Evolutionary conservation across 164 flowering plant genomes (phyloP), one percentile per base, ranked within the genome.

Genomic region (Piper betle): DNA sequence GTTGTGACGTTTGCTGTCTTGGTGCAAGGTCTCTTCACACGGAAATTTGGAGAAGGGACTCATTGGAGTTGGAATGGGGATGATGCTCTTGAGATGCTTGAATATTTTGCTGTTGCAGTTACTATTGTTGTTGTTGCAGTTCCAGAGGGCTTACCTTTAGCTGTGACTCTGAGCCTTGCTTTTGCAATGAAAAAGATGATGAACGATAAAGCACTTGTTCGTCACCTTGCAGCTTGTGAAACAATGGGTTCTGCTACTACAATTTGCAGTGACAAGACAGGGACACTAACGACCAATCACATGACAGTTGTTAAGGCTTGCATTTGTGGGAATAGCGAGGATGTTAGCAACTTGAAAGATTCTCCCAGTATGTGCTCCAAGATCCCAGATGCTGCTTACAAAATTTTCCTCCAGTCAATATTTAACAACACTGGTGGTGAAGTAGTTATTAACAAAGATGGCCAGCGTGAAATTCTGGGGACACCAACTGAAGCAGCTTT

Each of bases 151-250:
- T 72, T 88, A 37, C 96, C 96, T 50, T 78, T 85, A 70, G 94
- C 96, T 61, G 96, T 88, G 66, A 88, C 96, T 48, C 57, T 91
- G 71, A 88, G 96, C 72, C 96, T 91, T 77, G 92, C 95, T 52
- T 88, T 88, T 79, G 98, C 95, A 68, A 88, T 88, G 98, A 88
- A 88, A 72, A 86, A 85, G 75, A 91, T 91, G 97, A 88, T 91
- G 94, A 88, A 85, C 52, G 89, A 88, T 60, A 86, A 78, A 74
- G 97, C 94, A 55, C 87, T 91, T 40, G 96, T 91, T 52, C 85
- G 96, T 66, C 78, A 86, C 68, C 77, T 91, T 62, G 96, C 94
- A 42, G 96, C 96, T 66, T 91, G 94, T 73, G 96, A 88, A 75
- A 91, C 97, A 18, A 91, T 88, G 96, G 97, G 96, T 38, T 91